Conservation (phyloP, 306 rosid genomes). For the Cucumis cinereus region DNA sequence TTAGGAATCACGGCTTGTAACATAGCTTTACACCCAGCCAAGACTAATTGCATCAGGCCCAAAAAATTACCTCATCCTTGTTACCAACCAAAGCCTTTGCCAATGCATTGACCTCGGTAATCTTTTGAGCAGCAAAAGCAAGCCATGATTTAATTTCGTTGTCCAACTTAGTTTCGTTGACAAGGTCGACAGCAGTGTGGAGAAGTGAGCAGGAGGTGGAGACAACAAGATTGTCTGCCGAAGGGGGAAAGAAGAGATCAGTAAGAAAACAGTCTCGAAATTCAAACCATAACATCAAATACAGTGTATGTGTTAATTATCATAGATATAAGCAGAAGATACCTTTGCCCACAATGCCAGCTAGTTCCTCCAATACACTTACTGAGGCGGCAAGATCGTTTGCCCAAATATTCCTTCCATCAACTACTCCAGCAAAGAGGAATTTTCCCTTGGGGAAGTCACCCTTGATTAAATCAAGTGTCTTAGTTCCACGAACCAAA, state of each 20-base stretch:
- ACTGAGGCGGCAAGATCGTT: conserved; percentile 57
- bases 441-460: conserved; percentile 62
- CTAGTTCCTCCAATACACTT: conserved; percentile 33
- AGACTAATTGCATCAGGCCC: neutral
- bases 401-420: conserved; percentile 86
- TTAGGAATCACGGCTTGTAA: neutral
- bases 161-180: conserved; percentile 63
- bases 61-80: conserved; percentile 36
- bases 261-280: neutral
- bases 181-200: conserved; percentile 85
- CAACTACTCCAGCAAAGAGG: conserved; percentile 82
- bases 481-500: conserved; percentile 68
- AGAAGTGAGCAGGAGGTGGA: conserved; percentile 88
- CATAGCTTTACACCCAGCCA: neutral
- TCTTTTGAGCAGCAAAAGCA: conserved; percentile 78
- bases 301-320: too few species aligned
- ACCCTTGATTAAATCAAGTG: conserved; percentile 54
- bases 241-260: neutral
- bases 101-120: conserved; percentile 68
- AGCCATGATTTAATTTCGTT: conserved; percentile 75
- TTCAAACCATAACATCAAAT: neutral
- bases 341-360: conserved; percentile 64
- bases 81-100: conserved; percentile 60
- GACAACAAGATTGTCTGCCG: conserved; percentile 48
- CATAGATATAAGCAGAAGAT: neutral